phyloP scores from a whole-genome alignment of 1,139 yeast genomes.

The Diutina siamensis region DNA sequence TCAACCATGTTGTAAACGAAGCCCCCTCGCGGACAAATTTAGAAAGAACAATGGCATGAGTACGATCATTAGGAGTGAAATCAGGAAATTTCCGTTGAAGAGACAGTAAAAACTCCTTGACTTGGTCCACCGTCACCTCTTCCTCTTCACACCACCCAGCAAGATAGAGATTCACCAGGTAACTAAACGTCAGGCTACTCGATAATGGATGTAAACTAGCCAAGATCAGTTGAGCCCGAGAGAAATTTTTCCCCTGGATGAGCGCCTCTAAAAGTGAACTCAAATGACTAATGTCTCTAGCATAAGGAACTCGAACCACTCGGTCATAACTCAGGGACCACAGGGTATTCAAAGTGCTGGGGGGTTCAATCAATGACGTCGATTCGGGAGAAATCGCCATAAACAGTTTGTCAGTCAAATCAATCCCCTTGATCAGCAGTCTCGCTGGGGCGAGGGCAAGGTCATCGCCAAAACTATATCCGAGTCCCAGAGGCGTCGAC shows the following conservation, averaged over 20 bases:
- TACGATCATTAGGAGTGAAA: slow-evolving; percentile 29
- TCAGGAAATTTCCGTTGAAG: slow-evolving; percentile 17
- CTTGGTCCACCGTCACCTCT: slow-evolving; percentile 15
- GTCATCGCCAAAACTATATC: neutral
- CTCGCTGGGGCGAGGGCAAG: neutral
- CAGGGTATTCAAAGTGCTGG: too few species aligned
- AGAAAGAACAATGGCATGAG: slow-evolving; percentile 29
- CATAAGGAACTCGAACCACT: slow-evolving; percentile 33
- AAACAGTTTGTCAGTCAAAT: neutral
- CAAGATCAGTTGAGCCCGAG: slow-evolving; percentile 62
- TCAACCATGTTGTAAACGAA: neutral
- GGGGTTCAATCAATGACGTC: neutral
- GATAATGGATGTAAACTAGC: slow-evolving; percentile 39
- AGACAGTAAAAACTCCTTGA: slow-evolving; percentile 19
- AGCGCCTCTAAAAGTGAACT: slow-evolving; percentile 80
- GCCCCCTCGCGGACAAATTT: slow-evolving; percentile 7
- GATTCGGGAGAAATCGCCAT: too few species aligned
- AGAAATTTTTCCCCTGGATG: slow-evolving; percentile 52
- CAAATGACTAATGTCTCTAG: slow-evolving; percentile 51
- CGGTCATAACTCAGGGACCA: slow-evolving; percentile 35
- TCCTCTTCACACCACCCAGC: slow-evolving; percentile 24
- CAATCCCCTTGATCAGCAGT: neutral
- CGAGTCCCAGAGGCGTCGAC: neutral
- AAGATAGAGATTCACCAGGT: slow-evolving; percentile 26
- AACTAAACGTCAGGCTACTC: slow-evolving; percentile 21